phyloP scores from a whole-genome alignment of 169 alveolate genomes.

The Besnoitia besnoiti region DNA sequence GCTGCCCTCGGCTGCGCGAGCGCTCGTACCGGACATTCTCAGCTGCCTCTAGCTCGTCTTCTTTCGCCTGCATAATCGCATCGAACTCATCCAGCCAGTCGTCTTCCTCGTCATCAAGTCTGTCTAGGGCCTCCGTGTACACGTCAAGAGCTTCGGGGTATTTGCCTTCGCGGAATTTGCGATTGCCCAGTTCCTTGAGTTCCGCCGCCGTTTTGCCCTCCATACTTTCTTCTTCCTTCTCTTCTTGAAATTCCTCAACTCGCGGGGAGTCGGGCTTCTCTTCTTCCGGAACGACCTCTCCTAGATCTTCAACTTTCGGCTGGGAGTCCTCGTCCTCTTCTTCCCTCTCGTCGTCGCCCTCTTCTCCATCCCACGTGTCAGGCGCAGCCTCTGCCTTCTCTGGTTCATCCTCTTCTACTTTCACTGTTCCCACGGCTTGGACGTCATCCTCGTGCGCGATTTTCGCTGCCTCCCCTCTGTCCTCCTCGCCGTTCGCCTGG shows the following conservation, averaged over 20 bases:
- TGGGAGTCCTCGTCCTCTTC: conserved; percentile 31
- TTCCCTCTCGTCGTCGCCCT: not conserved
- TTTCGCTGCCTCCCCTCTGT: not conserved
- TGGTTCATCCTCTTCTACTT: not conserved
- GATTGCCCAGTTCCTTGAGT: conserved; percentile 43
- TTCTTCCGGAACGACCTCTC: not conserved
- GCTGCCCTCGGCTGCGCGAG: not conserved
- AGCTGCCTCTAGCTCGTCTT: conserved; percentile 32
- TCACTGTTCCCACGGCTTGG: not conserved
- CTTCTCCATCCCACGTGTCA: not conserved
- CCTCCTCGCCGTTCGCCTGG: not conserved
- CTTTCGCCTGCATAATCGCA: conserved; percentile 29
- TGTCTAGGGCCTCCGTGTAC: conserved; percentile 43
- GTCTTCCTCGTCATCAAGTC: conserved; percentile 35
- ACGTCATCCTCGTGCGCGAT: not conserved
- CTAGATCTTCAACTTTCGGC: conserved; percentile 28
- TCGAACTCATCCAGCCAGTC: conserved; percentile 46
- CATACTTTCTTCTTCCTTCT: conserved; percentile 39
- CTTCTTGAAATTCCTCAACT: conserved; percentile 71
- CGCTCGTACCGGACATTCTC: conserved; percentile 21
- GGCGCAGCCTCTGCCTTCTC: not conserved
- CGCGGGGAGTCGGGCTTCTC: conserved; percentile 27
- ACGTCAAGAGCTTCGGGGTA: conserved; percentile 31
- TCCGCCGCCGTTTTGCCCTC: conserved; percentile 35
- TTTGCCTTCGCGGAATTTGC: conserved; percentile 1